A percentile compares a stretch with the other conserved stretches of the same genome.
These are phyloP conservation scores for Talaromyces sp. DNA, from an alignment of 2,329 filamentous ascomycete genomes.

Conservation along the genomic window DNA sequence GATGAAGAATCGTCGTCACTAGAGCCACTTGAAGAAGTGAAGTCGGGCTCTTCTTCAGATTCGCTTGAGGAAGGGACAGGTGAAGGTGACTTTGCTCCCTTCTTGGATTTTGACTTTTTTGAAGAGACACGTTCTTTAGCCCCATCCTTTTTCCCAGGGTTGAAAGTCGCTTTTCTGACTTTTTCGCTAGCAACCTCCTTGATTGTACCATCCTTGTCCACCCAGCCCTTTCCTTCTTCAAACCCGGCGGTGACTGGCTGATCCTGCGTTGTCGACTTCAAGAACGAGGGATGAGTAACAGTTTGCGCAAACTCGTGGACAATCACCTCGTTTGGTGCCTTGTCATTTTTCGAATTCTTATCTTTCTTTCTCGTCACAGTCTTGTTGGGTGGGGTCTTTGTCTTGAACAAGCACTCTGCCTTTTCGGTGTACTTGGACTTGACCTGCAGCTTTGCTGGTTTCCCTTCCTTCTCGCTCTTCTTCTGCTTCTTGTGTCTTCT, in stretches of 20 bases:
- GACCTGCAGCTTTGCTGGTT: constrained; percentile 51
- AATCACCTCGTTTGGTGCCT: constrained; percentile 57
- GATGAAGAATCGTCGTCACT: constrained; percentile 1
- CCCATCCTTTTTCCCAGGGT: constrained; percentile 24
- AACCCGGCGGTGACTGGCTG: constrained; percentile 56
- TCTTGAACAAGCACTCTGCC: constrained; percentile 79
- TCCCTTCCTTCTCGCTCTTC: constrained; percentile 49
- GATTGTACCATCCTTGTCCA: constrained; percentile 70
- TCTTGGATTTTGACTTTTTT: constrained; percentile 7
- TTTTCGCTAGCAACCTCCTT: constrained; percentile 41
- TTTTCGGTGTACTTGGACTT: constrained; percentile 76
- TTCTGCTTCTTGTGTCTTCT: constrained; percentile 40
- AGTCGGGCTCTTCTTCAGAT: constrained; percentile 21
- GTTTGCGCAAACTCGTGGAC: constrained; percentile 90
- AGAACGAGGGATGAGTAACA: constrained; percentile 72
- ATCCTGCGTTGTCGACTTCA: constrained; percentile 52
- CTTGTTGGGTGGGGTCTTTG: constrained; percentile 61
- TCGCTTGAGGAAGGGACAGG: constrained; percentile 1
- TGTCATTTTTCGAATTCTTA: constrained; percentile 55
- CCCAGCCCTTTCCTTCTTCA: constrained; percentile 82
- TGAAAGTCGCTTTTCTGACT: constrained; percentile 22
- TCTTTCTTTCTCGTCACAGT: constrained; percentile 23
- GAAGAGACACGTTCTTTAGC: constrained; percentile 12
- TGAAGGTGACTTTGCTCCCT: neutral
- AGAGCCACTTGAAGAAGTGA: constrained; percentile 31